A percentile compares a stretch with the other conserved stretches of the same genome.
These are phyloP conservation scores for Astrothelium macrocarpum DNA, from an alignment of 495 filamentous ascomycete genomes.

Conservation along the genomic window DNA sequence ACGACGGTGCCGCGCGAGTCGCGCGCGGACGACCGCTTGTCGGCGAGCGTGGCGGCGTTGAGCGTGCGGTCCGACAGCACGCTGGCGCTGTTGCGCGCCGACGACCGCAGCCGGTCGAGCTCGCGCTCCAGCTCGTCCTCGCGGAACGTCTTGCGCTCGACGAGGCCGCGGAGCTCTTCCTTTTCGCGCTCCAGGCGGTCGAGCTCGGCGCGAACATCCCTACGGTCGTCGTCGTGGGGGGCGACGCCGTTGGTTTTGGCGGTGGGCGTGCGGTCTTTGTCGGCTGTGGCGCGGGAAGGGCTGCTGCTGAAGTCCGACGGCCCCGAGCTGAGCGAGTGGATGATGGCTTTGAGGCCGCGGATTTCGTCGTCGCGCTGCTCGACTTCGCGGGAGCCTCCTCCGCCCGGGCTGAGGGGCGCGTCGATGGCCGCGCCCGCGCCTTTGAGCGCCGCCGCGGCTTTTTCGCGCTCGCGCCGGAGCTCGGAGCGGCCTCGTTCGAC, in stretches of 20 bases:
- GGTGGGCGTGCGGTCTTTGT: neutral
- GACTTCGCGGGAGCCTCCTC: slow-evolving; percentile 55
- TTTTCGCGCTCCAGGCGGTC: slow-evolving; percentile 66
- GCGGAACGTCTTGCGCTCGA: slow-evolving; percentile 60
- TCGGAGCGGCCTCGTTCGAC: slow-evolving; percentile 91
- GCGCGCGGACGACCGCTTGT: slow-evolving; percentile 44
- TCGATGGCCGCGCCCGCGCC: slow-evolving; percentile 44
- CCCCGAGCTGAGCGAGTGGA: slow-evolving; percentile 76
- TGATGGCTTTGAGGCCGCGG: slow-evolving; percentile 90
- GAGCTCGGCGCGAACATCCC: slow-evolving; percentile 45
- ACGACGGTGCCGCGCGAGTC: slow-evolving; percentile 52
- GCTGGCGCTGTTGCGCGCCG: slow-evolving; percentile 34
- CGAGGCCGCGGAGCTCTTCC: slow-evolving; percentile 57
- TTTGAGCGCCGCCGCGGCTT: slow-evolving; percentile 56
- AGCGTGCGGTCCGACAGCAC: slow-evolving; percentile 32
- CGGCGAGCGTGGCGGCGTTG: slow-evolving; percentile 8
- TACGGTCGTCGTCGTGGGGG: slow-evolving; percentile 11
- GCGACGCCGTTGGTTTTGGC: slow-evolving; percentile 24
- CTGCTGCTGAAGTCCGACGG: slow-evolving; percentile 37
- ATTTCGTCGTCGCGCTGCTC: slow-evolving; percentile 97
- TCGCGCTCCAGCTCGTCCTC: slow-evolving; percentile 90
- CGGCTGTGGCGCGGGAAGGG: slow-evolving; percentile 8
- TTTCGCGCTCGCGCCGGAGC: slow-evolving; percentile 80
- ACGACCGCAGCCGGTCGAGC: slow-evolving; percentile 51
- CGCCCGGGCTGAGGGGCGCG: slow-evolving; percentile 40